Conservation (phyloP, 2,329 filamentous ascomycete genomes). For the Alternaria sp. region DNA sequence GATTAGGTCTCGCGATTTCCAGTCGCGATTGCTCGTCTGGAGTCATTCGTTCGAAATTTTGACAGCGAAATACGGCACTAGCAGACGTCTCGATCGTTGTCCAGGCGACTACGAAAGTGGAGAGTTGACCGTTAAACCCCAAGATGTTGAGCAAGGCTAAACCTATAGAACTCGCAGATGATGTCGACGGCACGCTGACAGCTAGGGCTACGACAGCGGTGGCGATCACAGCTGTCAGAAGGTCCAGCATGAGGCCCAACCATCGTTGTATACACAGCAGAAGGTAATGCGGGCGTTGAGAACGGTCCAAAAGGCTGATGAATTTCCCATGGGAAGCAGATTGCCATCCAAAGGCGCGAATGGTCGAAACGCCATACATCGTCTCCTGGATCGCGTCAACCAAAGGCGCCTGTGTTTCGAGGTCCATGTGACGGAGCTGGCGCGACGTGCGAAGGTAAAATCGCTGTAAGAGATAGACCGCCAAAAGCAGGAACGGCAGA, state of each 20-base stretch:
- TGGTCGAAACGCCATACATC: conserved; percentile 53
- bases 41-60: not conserved
- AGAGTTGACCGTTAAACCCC: not conserved
- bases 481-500: not conserved
- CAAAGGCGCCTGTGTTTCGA: conserved; percentile 56
- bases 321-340: conserved; percentile 22
- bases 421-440: conserved; percentile 57
- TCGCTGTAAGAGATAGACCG: conserved; percentile 44
- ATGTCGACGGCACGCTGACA: conserved; percentile 33
- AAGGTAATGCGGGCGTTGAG: conserved; percentile 51
- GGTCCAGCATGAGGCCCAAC: conserved; percentile 44
- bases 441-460: conserved; percentile 55
- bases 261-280: conserved; percentile 51
- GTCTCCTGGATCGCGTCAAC: conserved; percentile 60
- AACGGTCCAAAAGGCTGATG: conserved; percentile 38
- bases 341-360: conserved; percentile 53
- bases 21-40: not conserved
- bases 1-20: not conserved
- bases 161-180: conserved; percentile 23
- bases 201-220: conserved; percentile 40
- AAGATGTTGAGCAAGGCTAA: conserved; percentile 15
- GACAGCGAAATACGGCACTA: conserved; percentile 18
- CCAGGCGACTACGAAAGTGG: not conserved
- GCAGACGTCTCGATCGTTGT: not conserved
- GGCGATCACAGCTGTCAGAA: conserved; percentile 12